Evolutionary conservation across 139 green algal species (phyloP).

Genomic region (Picochlorum sp.): DNA sequence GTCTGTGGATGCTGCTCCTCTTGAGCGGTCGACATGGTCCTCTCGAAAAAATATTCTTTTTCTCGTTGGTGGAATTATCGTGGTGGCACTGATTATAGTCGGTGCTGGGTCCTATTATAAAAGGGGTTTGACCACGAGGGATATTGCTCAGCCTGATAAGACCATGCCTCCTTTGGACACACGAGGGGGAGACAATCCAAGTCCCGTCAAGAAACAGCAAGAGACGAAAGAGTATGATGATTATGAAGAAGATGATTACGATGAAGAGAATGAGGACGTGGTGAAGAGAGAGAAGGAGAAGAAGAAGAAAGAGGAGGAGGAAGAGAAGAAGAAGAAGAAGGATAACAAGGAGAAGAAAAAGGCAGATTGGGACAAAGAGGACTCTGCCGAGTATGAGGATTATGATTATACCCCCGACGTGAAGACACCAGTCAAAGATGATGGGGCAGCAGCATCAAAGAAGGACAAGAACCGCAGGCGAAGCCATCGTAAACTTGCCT

Average conservation of each 20-base stretch:
- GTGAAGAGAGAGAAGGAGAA: neutral
- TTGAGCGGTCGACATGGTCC: neutral
- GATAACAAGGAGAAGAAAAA: neutral
- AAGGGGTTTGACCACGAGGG: conserved; percentile 1
- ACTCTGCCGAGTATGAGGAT: neutral
- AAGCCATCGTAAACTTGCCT: too few relatives aligned
- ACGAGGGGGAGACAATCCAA: neutral
- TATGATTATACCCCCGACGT: conserved; percentile 3
- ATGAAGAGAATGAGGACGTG: neutral
- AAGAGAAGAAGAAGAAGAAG: conserved; percentile 4
- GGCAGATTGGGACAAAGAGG: neutral
- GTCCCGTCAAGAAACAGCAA: neutral
- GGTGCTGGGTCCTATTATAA: conserved; percentile 9
- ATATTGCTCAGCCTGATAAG: conserved; percentile 1
- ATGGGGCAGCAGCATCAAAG: neutral
- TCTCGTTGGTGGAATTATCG: neutral
- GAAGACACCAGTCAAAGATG: neutral
- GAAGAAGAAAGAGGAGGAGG: neutral
- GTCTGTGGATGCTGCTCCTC: conserved; percentile 12
- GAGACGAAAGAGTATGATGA: neutral
- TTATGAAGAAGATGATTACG: neutral
- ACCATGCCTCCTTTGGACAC: conserved; percentile 1
- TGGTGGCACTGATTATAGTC: conserved; percentile 12
- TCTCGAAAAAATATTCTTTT: conserved; percentile 12
- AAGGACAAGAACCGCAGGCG: neutral